phyloP scores from a whole-genome alignment of 2,329 filamentous ascomycete species.

The Kalaharituber pfeilii region DNA sequence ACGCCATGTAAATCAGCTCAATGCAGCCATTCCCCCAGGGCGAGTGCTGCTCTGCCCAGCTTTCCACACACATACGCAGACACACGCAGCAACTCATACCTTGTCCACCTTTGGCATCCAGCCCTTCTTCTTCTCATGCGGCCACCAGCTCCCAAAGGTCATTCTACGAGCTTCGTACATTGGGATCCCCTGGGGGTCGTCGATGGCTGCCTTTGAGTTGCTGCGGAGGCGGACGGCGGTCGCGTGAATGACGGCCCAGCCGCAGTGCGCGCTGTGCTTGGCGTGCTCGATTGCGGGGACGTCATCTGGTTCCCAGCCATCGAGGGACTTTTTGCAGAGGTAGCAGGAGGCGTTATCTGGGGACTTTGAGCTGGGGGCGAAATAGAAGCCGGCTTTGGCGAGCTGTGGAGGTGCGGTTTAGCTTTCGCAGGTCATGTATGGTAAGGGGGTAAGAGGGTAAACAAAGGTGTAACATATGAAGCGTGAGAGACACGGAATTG shows the following conservation, averaged over 20 bases:
- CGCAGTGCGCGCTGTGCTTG: constrained; percentile 63
- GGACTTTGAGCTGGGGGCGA: constrained; percentile 53
- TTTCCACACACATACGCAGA: too few relatives aligned
- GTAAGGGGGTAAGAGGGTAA: constrained; percentile 10
- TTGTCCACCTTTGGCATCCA: constrained; percentile 84
- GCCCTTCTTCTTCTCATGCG: constrained; percentile 69
- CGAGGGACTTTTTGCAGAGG: constrained; percentile 63
- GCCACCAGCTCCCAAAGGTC: constrained; percentile 71
- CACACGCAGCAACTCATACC: constrained; percentile 41
- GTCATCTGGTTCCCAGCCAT: constrained; percentile 83
- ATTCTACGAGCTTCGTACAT: constrained; percentile 62
- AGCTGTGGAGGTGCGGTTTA: constrained; percentile 37
- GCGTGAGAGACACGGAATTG: too few relatives aligned
- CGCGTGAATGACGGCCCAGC: constrained; percentile 61
- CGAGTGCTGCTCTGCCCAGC: too few relatives aligned
- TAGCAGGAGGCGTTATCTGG: constrained; percentile 86
- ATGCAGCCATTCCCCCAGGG: too few relatives aligned
- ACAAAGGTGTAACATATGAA: constrained; percentile 13
- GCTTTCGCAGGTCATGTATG: constrained; percentile 9
- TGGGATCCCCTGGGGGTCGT: constrained; percentile 54
- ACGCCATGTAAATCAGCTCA: not conserved
- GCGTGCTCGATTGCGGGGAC: constrained; percentile 71
- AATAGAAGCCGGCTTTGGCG: constrained; percentile 82
- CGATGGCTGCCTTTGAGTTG: constrained; percentile 27
- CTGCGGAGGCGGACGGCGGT: constrained; percentile 37